Evolutionary conservation across 164 flowering plant genomes (phyloP).

Genomic region (Vitis labrusca): DNA sequence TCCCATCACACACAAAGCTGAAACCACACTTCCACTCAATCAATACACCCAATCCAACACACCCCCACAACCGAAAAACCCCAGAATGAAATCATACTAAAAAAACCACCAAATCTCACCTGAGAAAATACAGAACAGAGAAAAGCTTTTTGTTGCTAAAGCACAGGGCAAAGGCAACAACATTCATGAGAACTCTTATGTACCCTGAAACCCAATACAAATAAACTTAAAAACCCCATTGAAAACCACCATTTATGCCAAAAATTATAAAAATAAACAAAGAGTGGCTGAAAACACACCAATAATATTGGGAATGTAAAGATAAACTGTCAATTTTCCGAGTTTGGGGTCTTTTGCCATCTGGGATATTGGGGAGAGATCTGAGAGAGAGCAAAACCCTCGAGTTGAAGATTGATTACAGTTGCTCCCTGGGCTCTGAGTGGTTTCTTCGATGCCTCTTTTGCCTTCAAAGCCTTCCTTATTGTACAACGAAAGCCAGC

Average conservation of each 20-base stretch:
- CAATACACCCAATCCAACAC: neutral
- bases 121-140: conserved; percentile 68
- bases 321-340: conserved; percentile 42
- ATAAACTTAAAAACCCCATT: neutral
- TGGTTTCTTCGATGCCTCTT: no score
- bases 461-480: no score
- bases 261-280: neutral
- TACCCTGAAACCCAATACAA: conserved; percentile 54
- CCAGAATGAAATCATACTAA: neutral
- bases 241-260: neutral
- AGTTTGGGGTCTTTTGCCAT: conserved; percentile 32
- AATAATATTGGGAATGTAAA: conserved; percentile 67
- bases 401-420: no score
- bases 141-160: conserved; percentile 71
- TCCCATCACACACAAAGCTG: conserved; percentile 94
- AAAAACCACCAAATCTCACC: conserved; percentile 35
- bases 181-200: conserved; percentile 68
- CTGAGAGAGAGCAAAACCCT: no score
- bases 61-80: neutral
- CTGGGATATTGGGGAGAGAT: neutral
- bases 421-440: no score
- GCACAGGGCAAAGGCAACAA: conserved; percentile 69
- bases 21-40: conserved; percentile 15
- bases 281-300: conserved; percentile 35
- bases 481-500: no score